Conservation (phyloP, 2,329 filamentous ascomycete species). For the Leptographium lundbergii region DNA sequence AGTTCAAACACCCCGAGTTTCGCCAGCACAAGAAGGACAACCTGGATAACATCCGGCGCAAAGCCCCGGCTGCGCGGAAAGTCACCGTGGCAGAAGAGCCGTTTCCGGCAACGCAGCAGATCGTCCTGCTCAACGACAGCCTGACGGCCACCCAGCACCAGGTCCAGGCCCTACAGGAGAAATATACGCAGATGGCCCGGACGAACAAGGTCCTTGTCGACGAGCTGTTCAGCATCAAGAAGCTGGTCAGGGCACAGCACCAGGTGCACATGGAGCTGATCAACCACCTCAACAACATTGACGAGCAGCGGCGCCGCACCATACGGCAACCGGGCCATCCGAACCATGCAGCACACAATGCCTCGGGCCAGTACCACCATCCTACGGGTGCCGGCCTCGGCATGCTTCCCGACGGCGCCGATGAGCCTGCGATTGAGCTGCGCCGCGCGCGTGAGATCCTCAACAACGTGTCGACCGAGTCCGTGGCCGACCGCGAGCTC, state of each 20-base stretch:
- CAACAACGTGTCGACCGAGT: conserved; percentile 37
- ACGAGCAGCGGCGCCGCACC: conserved; percentile 29
- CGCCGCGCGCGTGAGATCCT: conserved; percentile 44
- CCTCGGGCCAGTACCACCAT: conserved; percentile 26
- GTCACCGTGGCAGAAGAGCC: conserved; percentile 48
- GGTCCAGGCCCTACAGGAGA: conserved; percentile 73
- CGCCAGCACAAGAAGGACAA: conserved; percentile 92
- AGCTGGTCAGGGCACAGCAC: conserved; percentile 44
- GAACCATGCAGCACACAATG: conserved; percentile 23
- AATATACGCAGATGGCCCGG: conserved; percentile 64
- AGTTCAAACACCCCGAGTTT: conserved; percentile 97
- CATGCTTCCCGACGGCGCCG: conserved; percentile 31
- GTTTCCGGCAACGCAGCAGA: conserved; percentile 71
- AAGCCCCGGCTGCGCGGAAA: conserved; percentile 85
- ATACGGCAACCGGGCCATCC: conserved; percentile 25
- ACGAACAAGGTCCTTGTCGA: conserved; percentile 50
- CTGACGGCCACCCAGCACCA: conserved; percentile 85
- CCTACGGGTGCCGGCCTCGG: conserved; percentile 17
- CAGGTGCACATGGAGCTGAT: conserved; percentile 46
- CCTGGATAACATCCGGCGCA: conserved; percentile 88
- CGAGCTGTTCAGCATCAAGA: conserved; percentile 48
- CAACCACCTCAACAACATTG: conserved; percentile 38
- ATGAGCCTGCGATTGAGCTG: conserved; percentile 37
- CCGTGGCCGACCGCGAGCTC: conserved; percentile 39
- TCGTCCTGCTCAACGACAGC: conserved; percentile 79